A percentile compares a stretch with the other conserved stretches of the same genome.
Conservation (phyloP, 371 early-diverging fungal genomes). For the Lichtheimia hyalospora region DNA sequence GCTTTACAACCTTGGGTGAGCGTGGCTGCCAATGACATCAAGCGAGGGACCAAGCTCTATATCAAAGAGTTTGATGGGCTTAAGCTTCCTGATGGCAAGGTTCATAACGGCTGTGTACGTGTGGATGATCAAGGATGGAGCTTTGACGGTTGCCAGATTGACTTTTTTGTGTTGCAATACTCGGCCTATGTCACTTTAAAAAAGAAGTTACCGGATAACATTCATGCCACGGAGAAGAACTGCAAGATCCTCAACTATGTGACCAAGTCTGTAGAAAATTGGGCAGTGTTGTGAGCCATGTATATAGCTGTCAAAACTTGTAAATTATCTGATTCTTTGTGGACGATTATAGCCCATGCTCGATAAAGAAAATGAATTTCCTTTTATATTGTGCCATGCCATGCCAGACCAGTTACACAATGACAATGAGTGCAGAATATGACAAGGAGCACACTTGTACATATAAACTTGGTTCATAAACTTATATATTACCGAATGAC, state of each 20-base stretch:
- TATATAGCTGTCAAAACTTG: no score
- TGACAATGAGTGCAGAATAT: no score
- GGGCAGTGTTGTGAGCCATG: conserved; percentile 14
- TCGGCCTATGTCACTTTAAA: conserved; percentile 16
- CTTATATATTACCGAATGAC: no score
- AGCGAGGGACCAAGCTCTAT: conserved; percentile 30
- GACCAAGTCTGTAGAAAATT: conserved; percentile 11
- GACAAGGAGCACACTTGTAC: no score
- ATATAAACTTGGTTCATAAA: no score
- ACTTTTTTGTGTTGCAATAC: conserved; percentile 32
- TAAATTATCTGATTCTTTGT: no score
- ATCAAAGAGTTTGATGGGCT: conserved; percentile 35
- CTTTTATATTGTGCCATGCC: no score
- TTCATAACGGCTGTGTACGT: conserved; percentile 45
- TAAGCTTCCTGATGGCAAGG: conserved; percentile 32
- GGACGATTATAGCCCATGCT: no score
- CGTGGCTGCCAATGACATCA: conserved; percentile 37
- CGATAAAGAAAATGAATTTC: no score
- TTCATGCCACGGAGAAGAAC: conserved; percentile 9
- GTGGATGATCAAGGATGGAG: conserved; percentile 43
- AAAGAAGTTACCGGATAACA: conserved; percentile 12
- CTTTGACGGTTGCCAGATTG: conserved; percentile 30
- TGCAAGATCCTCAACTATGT: conserved; percentile 27
- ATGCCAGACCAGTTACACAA: no score
- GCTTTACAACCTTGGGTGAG: conserved; percentile 29